A percentile compares a stretch with the other conserved stretches of the same genome.
Conservation (phyloP, 441 rosid species). For the Gossypium gossypioides region DNA sequence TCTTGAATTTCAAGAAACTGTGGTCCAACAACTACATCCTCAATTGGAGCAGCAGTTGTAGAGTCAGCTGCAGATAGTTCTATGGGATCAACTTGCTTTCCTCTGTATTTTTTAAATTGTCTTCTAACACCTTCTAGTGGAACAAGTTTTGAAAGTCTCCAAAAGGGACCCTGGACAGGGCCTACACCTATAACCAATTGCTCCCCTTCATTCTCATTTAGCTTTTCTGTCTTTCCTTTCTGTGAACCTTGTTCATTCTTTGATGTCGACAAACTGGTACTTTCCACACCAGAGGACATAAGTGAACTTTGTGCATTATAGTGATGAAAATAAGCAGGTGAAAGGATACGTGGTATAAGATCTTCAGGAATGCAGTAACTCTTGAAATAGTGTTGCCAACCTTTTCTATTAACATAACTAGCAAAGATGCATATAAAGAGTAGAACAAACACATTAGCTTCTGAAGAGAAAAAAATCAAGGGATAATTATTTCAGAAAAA, state of each 20-base stretch:
- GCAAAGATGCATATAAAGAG: not conserved
- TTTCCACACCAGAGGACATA: constrained; percentile 28
- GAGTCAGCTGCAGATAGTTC: constrained; percentile 39
- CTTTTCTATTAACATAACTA: constrained; percentile 83
- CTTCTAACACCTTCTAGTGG: constrained; percentile 67
- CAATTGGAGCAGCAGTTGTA: constrained; percentile 32
- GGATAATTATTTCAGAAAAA: not conserved
- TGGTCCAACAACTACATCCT: constrained; percentile 61
- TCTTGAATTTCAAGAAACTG: constrained; percentile 91
- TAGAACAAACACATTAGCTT: constrained; percentile 11
- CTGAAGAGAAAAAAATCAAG: not conserved
- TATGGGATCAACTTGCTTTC: constrained; percentile 38
- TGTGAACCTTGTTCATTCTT: constrained; percentile 31
- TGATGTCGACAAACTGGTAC: constrained; percentile 23
- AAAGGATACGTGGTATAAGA: constrained; percentile 82
- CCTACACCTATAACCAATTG: constrained; percentile 89
- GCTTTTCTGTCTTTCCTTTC: constrained; percentile 38
- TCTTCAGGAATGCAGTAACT: constrained; percentile 97
- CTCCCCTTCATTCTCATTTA: constrained; percentile 50
- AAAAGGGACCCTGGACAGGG: constrained; percentile 80
- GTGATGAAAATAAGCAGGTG: constrained; percentile 96
- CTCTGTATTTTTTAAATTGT: constrained; percentile 49
- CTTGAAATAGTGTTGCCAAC: constrained; percentile 89
- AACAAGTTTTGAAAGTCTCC: constrained; percentile 92
- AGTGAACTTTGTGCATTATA: constrained; percentile 66